These are phyloP conservation scores for Chrysanthemum makinoi DNA, from an alignment of 129 eudicot species.

Conservation along the genomic window DNA sequence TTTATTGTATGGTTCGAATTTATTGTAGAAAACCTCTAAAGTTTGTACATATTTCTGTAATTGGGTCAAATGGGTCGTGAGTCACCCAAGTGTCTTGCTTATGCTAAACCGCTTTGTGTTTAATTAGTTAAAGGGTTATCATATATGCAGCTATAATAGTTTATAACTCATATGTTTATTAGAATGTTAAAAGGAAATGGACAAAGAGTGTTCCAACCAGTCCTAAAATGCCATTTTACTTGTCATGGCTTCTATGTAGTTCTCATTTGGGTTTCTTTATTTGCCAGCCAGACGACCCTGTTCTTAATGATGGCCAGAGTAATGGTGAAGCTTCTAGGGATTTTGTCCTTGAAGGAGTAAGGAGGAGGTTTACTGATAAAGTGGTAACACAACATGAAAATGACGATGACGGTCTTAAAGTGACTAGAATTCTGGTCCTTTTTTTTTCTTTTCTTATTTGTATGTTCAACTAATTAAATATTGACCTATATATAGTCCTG, in stretches of 20 bases:
- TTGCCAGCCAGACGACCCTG: conserved; percentile 89
- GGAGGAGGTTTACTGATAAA: conserved; percentile 79
- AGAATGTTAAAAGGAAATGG: too few species aligned
- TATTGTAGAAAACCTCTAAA: too few species aligned
- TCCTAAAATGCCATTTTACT: not conserved
- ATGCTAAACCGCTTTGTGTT: too few species aligned
- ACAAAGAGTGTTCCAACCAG: too few species aligned
- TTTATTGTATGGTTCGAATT: too few species aligned
- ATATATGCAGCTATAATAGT: too few species aligned
- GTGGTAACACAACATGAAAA: conserved; percentile 76
- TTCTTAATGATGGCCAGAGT: conserved; percentile 73
- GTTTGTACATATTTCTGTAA: too few species aligned
- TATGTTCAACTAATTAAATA: not conserved
- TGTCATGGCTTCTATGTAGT: not conserved
- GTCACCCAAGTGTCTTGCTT: too few species aligned
- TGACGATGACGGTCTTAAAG: conserved; percentile 76
- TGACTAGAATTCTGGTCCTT: conserved; percentile 40
- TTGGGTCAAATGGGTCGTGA: too few species aligned
- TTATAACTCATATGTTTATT: too few species aligned
- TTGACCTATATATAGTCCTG: too few species aligned
- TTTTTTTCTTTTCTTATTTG: not conserved
- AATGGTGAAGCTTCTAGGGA: conserved; percentile 67
- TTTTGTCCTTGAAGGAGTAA: conserved; percentile 71
- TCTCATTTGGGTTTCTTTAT: not conserved
- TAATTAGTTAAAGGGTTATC: too few species aligned